These are phyloP conservation scores for Xylaria longipes DNA, from an alignment of 495 filamentous ascomycete species.

Conservation along the genomic window DNA sequence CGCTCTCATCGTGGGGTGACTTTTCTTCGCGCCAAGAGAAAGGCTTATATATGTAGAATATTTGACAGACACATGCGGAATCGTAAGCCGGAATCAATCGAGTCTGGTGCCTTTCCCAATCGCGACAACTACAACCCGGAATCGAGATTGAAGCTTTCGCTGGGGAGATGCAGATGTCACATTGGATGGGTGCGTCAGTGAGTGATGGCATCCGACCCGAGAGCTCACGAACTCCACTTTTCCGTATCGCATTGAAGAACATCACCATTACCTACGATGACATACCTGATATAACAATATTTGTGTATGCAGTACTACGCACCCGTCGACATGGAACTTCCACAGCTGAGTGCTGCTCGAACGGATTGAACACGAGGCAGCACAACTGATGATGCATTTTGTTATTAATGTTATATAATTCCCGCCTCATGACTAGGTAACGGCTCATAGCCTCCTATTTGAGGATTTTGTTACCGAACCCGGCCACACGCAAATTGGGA, in stretches of 20 bases:
- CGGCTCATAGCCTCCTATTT: too few relatives aligned
- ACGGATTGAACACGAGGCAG: too few relatives aligned
- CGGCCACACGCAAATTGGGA: not conserved
- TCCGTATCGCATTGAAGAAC: not conserved
- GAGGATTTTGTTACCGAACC: too few relatives aligned
- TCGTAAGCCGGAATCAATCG: not conserved
- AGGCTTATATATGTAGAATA: not conserved
- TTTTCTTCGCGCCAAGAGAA: not conserved
- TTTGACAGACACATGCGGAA: not conserved
- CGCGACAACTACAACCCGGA: not conserved
- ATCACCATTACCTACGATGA: not conserved
- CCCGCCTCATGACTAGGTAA: too few relatives aligned
- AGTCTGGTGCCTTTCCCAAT: not conserved
- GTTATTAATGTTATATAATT: too few relatives aligned
- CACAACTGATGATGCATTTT: not conserved
- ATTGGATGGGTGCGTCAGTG: too few relatives aligned
- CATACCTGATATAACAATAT: not conserved
- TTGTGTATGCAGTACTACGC: not conserved
- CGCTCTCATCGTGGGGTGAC: constrained; percentile 34
- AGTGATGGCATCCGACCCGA: not conserved
- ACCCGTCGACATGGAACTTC: too few relatives aligned
- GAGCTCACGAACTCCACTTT: constrained; percentile 1
- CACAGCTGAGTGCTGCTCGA: too few relatives aligned
- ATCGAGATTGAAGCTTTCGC: not conserved
- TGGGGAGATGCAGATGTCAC: not conserved